phyloP scores from a whole-genome alignment of 2,329 filamentous ascomycete species.

The Coleophoma eucalyptorum region DNA sequence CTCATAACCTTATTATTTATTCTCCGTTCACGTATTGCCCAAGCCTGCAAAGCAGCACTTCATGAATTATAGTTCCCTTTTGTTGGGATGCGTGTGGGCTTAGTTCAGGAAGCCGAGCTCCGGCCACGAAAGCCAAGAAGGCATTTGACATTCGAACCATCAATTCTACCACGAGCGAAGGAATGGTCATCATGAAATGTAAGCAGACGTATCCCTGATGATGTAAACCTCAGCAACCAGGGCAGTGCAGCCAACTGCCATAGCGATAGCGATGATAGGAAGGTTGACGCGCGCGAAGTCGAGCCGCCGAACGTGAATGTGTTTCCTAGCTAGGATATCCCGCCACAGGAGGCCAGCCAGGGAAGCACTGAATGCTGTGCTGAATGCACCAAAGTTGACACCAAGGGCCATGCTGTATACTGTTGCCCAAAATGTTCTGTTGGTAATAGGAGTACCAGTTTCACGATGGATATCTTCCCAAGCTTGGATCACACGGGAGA shows the following conservation, averaged over 20 bases:
- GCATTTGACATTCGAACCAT: too few species aligned
- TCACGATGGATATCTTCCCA: constrained; percentile 58
- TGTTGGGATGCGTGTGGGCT: too few species aligned
- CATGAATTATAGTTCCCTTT: too few species aligned
- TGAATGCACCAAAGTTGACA: constrained; percentile 73
- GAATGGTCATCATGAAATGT: constrained; percentile 1
- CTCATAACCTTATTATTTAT: too few species aligned
- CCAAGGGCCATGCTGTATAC: constrained; percentile 73
- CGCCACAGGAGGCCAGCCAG: constrained; percentile 70
- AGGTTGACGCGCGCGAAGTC: constrained; percentile 69
- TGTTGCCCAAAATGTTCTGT: constrained; percentile 69
- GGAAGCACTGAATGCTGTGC: constrained; percentile 67
- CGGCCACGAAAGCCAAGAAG: too few species aligned
- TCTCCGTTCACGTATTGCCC: too few species aligned
- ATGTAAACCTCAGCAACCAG: constrained; percentile 64
- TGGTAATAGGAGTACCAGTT: constrained; percentile 45
- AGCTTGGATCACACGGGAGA: constrained; percentile 65
- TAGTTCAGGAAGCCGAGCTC: too few species aligned
- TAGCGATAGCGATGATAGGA: constrained; percentile 66
- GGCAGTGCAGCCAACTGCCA: constrained; percentile 59
- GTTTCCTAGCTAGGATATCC: constrained; percentile 64
- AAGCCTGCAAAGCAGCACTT: too few species aligned
- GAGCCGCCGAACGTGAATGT: constrained; percentile 58
- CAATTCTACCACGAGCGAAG: too few species aligned
- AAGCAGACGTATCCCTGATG: constrained; percentile 35